Base-by-base conservation (phyloP, 73 alveolate genomes). In the Blepharisma stoltei region DNA sequence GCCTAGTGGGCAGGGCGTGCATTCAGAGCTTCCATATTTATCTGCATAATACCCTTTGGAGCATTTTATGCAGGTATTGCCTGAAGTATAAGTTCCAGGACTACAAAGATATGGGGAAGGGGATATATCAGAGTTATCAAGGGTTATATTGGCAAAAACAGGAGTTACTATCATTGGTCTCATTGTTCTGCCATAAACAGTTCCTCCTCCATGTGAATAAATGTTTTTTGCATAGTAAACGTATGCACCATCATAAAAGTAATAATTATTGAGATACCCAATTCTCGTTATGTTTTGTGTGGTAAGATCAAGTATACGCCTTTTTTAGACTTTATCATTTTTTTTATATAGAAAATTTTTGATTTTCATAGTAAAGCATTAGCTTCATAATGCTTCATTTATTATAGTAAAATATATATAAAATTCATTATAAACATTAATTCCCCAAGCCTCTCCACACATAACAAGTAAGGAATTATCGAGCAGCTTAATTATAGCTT, bases 1-100 rank as follows among this genome's bases (percentile, higher is more conserved):
- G 23, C 66, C 66, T 14, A 52, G 3, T 52, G 66, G 66, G 66
- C 66, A 52, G n/a, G 23, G 23, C 2, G 66, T 52, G 66, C 66
- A 52, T 2, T 11, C 23, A 14, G 66, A 52, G 23, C 23, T 52
- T 11, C 66, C 66, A 52, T 14, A 14, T 14, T 0, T 1, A 14
- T 52, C 66, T 14, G 66, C n/a, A 52, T 52, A 52, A 52, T 11
- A 52, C 2, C 66, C 66, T 14, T 11, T 20, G 0, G 66, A 20
- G 66, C 66, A 52, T 52, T 14, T 52, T 52, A 20, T 14, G 23
- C 66, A 52, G n/a, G 23, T 20, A 52, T 52, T 20, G n/a, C 23
- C 66, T 1, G 27, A 11, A 1, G n/a, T 20, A 52, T 52, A 52
- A 14, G 66, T 52, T 52, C 66, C 66, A 1, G 27, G 27, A 4